Base-by-base conservation (phyloP, 1,284 basidiomycete genomes). In the Peniophora sp. region DNA sequence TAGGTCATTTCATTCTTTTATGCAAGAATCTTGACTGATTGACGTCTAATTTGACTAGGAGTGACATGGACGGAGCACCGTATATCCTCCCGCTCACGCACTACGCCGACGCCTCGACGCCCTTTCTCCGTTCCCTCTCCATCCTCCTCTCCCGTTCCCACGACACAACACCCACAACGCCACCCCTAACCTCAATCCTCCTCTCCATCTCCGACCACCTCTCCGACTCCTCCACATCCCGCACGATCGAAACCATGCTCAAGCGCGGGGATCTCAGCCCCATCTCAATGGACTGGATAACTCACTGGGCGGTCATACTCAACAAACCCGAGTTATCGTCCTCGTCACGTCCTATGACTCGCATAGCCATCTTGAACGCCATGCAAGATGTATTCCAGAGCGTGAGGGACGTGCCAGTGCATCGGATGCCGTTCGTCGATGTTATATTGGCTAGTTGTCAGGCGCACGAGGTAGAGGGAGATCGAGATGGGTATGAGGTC, bases 201-300 rank as follows among this genome's bases (percentile, higher is more conserved):
- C 70, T 89, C 41, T 72, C 73, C 38, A 71, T 88, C 47, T 74
- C 81, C 27, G 74, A 78, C 20, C 78, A 87, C 59, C 69, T 89
- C 20, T 72, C 77, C 1, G 85, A 89, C 56, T 57, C 62, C 11
- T 81, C 86, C 59, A 82, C 82, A 0, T 75, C 79, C 1, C 73
- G 74, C 48, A 69, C 87, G 3, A 77, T 85, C 3, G 59, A 60
- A 12, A 65, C 78, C 43, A 83, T 89, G 80, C 68, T 72, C 25
- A 75, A 80, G 45, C 78, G 83, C 52, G 78, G 83, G 53, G 75
- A 78, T 45, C 70, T 89, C 34, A 81, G 77, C 2, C 87, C 86
- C 0, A 82, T 82, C 12, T 80, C 81, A 0, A 75, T 81, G 0
- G 72, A 78, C 9, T 89, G 86, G 86, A 64, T 88, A 20, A 65